Evolutionary conservation across 2,329 filamentous ascomycete genomes (phyloP).

Genomic region (Aspergillus unguis): DNA sequence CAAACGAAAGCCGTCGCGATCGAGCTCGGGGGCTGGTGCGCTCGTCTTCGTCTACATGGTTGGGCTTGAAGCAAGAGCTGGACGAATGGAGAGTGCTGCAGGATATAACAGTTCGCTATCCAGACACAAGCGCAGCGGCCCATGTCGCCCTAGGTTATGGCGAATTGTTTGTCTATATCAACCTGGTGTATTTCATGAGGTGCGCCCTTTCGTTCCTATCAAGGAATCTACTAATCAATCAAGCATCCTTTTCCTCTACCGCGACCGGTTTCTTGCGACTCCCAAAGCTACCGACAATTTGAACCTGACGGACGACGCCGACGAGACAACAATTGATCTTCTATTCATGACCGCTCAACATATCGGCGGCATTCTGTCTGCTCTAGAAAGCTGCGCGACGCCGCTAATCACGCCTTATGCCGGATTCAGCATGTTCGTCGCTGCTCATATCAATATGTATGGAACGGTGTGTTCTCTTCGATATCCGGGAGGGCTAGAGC

Average conservation of each 20-base stretch:
- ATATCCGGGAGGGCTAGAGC: slow-evolving; percentile 31
- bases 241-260: slow-evolving; percentile 35
- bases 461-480: slow-evolving; percentile 32
- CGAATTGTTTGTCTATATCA: slow-evolving; percentile 39
- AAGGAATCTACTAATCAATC: neutral
- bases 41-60: slow-evolving; percentile 26
- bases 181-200: slow-evolving; percentile 39
- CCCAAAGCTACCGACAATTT: slow-evolving; percentile 25
- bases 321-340: slow-evolving; percentile 24
- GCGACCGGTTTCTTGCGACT: slow-evolving; percentile 33
- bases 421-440: slow-evolving; percentile 38
- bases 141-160: slow-evolving; percentile 37
- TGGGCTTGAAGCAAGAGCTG: slow-evolving; percentile 30
- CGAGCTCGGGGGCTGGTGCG: slow-evolving; percentile 15
- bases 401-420: slow-evolving; percentile 37
- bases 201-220: slow-evolving; percentile 3
- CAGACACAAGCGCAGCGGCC: slow-evolving; percentile 32
- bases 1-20: slow-evolving; percentile 34
- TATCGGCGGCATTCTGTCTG: slow-evolving; percentile 30
- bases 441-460: slow-evolving; percentile 40
- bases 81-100: slow-evolving; percentile 37
- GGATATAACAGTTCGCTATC: slow-evolving; percentile 33
- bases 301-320: slow-evolving; percentile 16
- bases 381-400: slow-evolving; percentile 30
- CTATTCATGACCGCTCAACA: slow-evolving; percentile 35